These are phyloP conservation scores for Cystobasidiaceae sp. DNA, from an alignment of 1,284 basidiomycete genomes.

Conservation along the genomic window DNA sequence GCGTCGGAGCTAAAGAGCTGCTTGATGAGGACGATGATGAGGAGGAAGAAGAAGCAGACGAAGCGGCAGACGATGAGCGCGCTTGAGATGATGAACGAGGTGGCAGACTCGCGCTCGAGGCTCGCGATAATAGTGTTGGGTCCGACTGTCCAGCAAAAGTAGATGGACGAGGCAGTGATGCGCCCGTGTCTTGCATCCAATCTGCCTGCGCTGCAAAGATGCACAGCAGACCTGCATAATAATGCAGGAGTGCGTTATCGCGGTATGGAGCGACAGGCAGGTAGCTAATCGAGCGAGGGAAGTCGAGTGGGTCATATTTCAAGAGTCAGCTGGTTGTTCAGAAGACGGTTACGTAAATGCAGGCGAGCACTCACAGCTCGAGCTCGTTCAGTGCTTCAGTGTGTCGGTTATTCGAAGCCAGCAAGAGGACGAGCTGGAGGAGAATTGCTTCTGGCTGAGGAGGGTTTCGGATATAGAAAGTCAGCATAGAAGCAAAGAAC, in stretches of 20 bases:
- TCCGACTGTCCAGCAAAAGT: background rate
- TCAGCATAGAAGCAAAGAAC: no score
- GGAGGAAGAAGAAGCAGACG: constrained; percentile 18
- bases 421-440: constrained; percentile 63
- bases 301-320: no score
- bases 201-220: constrained; percentile 51
- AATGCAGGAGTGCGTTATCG: constrained; percentile 68
- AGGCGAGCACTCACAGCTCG: constrained; percentile 60
- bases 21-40: constrained; percentile 1
- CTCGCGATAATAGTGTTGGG: background rate
- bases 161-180: no score
- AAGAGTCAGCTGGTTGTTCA: background rate
- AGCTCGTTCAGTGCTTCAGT: constrained; percentile 72
- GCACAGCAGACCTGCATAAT: constrained; percentile 71
- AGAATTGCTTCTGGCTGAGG: constrained; percentile 72
- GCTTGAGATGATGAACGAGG: background rate
- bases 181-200: background rate
- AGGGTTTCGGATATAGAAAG: no score
- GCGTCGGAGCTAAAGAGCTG: background rate
- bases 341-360: background rate
- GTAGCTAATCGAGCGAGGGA: constrained; percentile 54
- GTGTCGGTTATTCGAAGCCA: constrained; percentile 58
- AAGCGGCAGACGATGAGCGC: background rate
- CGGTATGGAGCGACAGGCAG: constrained; percentile 77
- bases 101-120: background rate